Base-by-base conservation (phyloP, 257 asterid species). In the Handroanthus guayacan region DNA sequence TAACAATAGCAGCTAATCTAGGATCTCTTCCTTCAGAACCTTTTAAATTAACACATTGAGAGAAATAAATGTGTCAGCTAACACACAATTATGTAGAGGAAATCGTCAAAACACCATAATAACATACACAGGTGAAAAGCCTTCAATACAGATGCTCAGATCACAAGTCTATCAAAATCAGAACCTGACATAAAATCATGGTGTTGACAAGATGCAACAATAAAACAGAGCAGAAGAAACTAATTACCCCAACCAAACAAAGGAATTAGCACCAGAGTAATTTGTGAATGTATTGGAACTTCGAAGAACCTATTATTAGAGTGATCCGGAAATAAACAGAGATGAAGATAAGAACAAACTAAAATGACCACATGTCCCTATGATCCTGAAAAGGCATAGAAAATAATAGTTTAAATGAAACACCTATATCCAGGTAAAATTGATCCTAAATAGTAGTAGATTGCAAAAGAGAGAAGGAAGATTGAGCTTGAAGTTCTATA, bases 1-100 rank as follows among this genome's bases (percentile, higher is more conserved):
- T 95, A 76, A 87, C 98, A 76, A 88, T 48, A 79, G 91, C 96
- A 36, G 97, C 94, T 72, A 95, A 90, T 80, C 92, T 87, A 79
- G 97, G 83, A 67, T 95, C 96, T 81, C 80, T 89, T 75, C 90
- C 97, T 84, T 90, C 88, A 0, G 75, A 76, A 75, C 90, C 98
- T 94, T 81, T 71, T 69, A 47, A 37, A 61, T 47, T 7, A 79
- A 34, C 50, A 70, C 17, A 69, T 55, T 16, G n/a, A 52, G 43
- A 31, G 39, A 56, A 18, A 20, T 38, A 61, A 45, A 39, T 74
- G 25, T 61, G 39, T 13, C n/a, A 17, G 45, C 75, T 37, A 37
- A 67, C 17, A 39, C 54, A 69, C 43, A 4, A 66, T 5, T 38
- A 45, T 52, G 14, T 39, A 50, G 6, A 67, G 43, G 56, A 17